phyloP scores from a whole-genome alignment of 2,329 filamentous ascomycete species.

The Zymoseptoria tritici region DNA sequence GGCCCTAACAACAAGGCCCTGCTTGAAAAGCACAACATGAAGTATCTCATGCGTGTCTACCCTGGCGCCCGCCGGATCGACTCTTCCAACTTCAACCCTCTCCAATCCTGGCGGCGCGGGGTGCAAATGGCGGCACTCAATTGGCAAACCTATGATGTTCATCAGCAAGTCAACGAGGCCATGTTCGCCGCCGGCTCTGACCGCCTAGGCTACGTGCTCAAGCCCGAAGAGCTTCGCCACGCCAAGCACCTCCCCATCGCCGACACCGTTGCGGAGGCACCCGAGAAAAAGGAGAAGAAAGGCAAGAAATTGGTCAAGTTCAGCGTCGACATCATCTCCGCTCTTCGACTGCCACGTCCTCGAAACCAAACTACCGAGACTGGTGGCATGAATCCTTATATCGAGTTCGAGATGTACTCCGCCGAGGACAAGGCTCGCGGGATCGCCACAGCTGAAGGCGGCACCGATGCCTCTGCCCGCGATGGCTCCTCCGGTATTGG shows the following conservation, averaged over 20 bases:
- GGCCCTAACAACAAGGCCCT: constrained; percentile 67
- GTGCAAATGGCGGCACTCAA: constrained; percentile 98
- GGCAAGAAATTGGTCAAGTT: constrained; percentile 79
- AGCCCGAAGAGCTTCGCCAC: constrained; percentile 72
- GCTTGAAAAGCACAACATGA: constrained; percentile 83
- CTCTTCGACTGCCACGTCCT: constrained; percentile 85
- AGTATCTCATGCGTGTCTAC: constrained; percentile 88
- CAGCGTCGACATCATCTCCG: constrained; percentile 81
- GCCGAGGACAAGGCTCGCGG: constrained; percentile 84
- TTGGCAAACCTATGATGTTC: constrained; percentile 95
- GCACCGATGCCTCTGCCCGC: constrained; percentile 56
- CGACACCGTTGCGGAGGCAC: constrained; percentile 44
- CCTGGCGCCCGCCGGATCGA: constrained; percentile 73
- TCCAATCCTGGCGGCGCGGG: constrained; percentile 87
- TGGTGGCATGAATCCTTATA: constrained; percentile 78
- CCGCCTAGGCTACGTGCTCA: constrained; percentile 84
- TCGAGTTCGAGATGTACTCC: constrained; percentile 91
- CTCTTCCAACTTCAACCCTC: constrained; percentile 90
- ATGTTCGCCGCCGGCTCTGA: constrained; percentile 93
- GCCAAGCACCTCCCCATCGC: constrained; percentile 55
- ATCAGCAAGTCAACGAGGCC: constrained; percentile 92
- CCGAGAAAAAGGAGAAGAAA: constrained; percentile 51
- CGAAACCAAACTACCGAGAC: constrained; percentile 58
- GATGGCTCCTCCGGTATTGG: constrained; percentile 61
- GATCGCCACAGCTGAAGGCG: constrained; percentile 58